phyloP scores from a whole-genome alignment of 2,329 filamentous ascomycete genomes.

The Fusarium scirpi region DNA sequence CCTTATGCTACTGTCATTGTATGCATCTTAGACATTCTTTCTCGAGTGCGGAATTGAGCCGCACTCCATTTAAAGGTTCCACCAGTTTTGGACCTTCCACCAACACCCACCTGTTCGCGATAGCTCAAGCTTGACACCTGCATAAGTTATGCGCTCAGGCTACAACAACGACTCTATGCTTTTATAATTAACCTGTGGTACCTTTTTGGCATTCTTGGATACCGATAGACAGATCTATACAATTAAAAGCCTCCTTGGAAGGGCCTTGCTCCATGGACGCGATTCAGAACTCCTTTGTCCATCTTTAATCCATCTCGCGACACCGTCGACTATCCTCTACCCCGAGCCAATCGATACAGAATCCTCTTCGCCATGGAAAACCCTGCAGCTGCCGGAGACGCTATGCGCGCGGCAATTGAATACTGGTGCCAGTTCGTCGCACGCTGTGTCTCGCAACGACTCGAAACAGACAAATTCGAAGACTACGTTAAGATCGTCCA shows the following conservation, averaged over 20 bases:
- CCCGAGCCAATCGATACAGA: background rate
- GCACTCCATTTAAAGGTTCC: slow-evolving; percentile 21
- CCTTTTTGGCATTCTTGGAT: background rate
- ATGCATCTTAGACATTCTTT: too few species aligned
- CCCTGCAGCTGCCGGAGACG: slow-evolving; percentile 33
- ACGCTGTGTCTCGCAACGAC: slow-evolving; percentile 63
- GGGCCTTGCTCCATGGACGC: slow-evolving; percentile 18
- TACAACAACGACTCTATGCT: slow-evolving; percentile 1
- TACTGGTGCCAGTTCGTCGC: slow-evolving; percentile 66
- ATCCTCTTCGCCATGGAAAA: slow-evolving; percentile 46
- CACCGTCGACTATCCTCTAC: background rate
- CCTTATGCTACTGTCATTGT: too few species aligned
- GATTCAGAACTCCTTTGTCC: slow-evolving; percentile 17
- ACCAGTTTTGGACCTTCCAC: slow-evolving; percentile 21
- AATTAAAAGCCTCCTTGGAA: background rate
- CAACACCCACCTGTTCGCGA: slow-evolving; percentile 15
- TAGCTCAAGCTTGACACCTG: slow-evolving; percentile 26
- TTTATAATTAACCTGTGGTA: background rate
- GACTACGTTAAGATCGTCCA: slow-evolving; percentile 63
- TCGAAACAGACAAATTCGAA: slow-evolving; percentile 66
- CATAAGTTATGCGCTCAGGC: slow-evolving; percentile 25
- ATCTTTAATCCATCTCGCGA: slow-evolving; percentile 7
- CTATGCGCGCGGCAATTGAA: slow-evolving; percentile 47
- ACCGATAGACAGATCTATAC: background rate
- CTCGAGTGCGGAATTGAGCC: slow-evolving; percentile 24